These are phyloP conservation scores for Emmonsiellopsis sp. DNA, from an alignment of 2,329 filamentous ascomycete genomes.

Conservation along the genomic window DNA sequence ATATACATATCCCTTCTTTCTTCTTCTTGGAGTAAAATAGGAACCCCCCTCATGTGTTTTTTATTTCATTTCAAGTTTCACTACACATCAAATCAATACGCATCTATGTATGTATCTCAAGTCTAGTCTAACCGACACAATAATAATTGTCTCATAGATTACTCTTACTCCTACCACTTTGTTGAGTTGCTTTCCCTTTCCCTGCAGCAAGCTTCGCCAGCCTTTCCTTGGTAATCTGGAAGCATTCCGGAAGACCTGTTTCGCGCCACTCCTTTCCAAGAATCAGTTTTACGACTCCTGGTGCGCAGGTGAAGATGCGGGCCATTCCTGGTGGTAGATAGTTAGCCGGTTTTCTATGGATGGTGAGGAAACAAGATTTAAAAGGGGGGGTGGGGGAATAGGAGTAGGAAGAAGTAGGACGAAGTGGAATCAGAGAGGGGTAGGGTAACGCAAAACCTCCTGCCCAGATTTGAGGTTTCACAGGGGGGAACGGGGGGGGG, in stretches of 20 bases:
- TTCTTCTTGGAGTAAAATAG: too few species aligned
- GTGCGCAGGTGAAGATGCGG: background rate
- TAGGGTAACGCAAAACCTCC: background rate
- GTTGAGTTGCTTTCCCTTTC: background rate
- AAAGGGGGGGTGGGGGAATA: too few species aligned
- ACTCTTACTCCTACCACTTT: background rate
- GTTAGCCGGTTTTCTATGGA: too few species aligned
- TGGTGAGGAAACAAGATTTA: too few species aligned
- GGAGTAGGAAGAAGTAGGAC: too few species aligned
- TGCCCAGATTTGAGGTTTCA: background rate
- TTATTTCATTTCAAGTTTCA: background rate
- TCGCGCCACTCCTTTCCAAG: background rate
- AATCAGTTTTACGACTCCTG: background rate
- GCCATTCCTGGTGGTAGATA: background rate
- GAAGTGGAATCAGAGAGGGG: background rate
- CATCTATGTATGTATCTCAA: background rate
- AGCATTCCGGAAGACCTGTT: background rate
- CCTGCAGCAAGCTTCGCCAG: background rate
- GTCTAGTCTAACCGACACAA: background rate
- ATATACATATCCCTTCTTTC: too few species aligned
- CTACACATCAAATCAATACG: background rate
- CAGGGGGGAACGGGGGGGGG: background rate
- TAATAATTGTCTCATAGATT: background rate
- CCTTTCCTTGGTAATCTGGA: background rate
- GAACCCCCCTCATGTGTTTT: too few species aligned